Conservation (phyloP, 2,329 filamentous ascomycete genomes). For the Exophiala alcalophila region DNA sequence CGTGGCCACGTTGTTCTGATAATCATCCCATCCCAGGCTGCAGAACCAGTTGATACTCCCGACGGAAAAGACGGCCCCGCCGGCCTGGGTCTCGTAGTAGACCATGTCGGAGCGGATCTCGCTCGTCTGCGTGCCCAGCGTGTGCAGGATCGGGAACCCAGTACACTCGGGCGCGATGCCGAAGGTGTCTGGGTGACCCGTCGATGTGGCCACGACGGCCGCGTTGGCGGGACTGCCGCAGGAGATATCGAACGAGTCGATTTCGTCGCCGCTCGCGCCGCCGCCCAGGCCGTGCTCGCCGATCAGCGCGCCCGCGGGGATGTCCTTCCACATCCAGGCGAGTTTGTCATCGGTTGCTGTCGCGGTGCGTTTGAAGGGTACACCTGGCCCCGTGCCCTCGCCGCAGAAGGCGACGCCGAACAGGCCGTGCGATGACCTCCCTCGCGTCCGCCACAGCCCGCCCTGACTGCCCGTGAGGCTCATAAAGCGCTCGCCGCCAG, state of each 20-base stretch:
- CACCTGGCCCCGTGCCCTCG: conserved; percentile 34
- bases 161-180: conserved; percentile 19
- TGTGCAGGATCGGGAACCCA: conserved; percentile 30
- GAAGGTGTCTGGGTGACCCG: conserved; percentile 25
- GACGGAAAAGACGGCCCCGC: conserved; percentile 32
- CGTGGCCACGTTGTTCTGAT: conserved; percentile 32
- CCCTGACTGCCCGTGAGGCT: conserved; percentile 34
- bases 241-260: conserved; percentile 36
- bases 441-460: conserved; percentile 37
- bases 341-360: conserved; percentile 19
- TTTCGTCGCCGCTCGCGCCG: conserved; percentile 38
- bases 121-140: conserved; percentile 27
- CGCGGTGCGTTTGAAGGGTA: conserved; percentile 29
- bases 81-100: conserved; percentile 30
- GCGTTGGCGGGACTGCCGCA: conserved; percentile 35
- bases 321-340: conserved; percentile 27
- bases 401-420: conserved; percentile 36
- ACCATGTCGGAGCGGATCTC: conserved; percentile 30
- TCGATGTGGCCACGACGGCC: conserved; percentile 32
- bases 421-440: conserved; percentile 34
- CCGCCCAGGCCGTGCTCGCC: conserved; percentile 34
- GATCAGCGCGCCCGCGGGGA: conserved; percentile 27
- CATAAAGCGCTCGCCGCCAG: conserved; percentile 34
- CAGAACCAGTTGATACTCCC: conserved; percentile 34
- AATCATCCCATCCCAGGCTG: conserved; percentile 30